Evolutionary conservation across 495 filamentous ascomycete genomes (phyloP), one percentile per base, ranked within the genome.

Genomic region (Penicillium longicatenatum): DNA sequence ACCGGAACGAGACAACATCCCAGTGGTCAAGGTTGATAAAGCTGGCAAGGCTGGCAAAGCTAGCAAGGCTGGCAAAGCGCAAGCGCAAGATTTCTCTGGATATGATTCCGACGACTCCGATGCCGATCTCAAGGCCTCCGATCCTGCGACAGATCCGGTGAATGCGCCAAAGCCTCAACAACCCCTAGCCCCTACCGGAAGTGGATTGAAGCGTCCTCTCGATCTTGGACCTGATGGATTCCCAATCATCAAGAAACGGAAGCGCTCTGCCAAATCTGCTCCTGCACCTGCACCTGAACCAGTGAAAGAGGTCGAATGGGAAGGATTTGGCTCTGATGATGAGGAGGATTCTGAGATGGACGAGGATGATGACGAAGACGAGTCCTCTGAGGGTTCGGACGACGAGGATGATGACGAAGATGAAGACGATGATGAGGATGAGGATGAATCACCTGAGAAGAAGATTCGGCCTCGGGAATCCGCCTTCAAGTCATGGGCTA

Each of bases 401-500:
- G 59, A 66, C 0, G 50, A 63, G 12, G 59, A 63, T 7, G 17
- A 61, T 14, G 67, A 72, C 6, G 66, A 64, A 1, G 54, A 66
- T 10, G 64, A 61, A 11, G 67, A 72, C 5, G 66, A 64, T 1
- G 54, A 66, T 10, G 64, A 64, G 8, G 65, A 73, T 11, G 70
- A 70, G 0, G 68, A 71, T 41, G 75, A 79, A 19, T 67, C 79
- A 22, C 76, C 78, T 44, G 48, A 52, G 24, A 49, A 39, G 33
- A 71, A 62, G 54, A 75, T 70, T 64, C 79, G 58, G 65, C 81
- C 69, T 73, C 70, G 77, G 54, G 64, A 76, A 26, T 80, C 87
- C 20, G 91, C 92, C n/a, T 98, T 98, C 79, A 97, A 97, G 72
- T 79, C 85, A 12, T 98, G 94, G 94, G 94, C 95, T 14, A 84